Evolutionary conservation across 495 filamentous ascomycete species (phyloP).

Genomic region (Hypoxylon rickii): DNA sequence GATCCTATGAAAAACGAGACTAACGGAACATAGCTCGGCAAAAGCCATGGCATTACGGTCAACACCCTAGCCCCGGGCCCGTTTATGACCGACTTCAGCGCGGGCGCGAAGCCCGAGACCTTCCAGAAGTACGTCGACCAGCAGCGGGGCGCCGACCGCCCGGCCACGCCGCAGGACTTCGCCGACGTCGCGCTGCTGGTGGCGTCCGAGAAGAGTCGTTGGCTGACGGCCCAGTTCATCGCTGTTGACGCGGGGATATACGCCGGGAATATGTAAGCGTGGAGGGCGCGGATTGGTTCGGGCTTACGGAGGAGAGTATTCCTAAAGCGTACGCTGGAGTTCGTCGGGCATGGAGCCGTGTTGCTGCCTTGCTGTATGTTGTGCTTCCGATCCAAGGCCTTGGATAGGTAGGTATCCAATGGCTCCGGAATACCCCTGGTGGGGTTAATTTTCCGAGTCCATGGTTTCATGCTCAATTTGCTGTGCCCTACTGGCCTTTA

Average conservation of each 20-base stretch:
- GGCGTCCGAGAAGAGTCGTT: conserved; percentile 52
- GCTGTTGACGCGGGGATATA: conserved; percentile 51
- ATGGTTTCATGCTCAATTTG: neutral
- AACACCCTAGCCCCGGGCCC: conserved; percentile 46
- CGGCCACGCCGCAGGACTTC: conserved; percentile 47
- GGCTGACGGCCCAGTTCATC: conserved; percentile 57
- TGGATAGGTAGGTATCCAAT: neutral
- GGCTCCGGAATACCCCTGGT: neutral
- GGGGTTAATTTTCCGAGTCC: neutral
- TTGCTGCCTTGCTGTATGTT: no score
- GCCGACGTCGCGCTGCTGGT: conserved; percentile 54
- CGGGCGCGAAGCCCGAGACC: neutral
- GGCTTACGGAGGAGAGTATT: no score
- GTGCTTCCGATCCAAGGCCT: no score
- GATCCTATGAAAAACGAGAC: no score
- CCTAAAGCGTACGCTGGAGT: no score
- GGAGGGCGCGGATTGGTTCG: no score
- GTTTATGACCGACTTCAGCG: conserved; percentile 35
- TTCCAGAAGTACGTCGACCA: neutral
- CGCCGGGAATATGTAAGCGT: neutral
- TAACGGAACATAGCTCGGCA: conserved; percentile 37
- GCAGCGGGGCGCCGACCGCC: conserved; percentile 16
- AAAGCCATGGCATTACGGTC: conserved; percentile 44
- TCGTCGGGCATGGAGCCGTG: no score
- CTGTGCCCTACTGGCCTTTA: conserved; percentile 9